Conservation (phyloP, 192 early-diverging fungal species). For the Funneliformis geosporum region DNA sequence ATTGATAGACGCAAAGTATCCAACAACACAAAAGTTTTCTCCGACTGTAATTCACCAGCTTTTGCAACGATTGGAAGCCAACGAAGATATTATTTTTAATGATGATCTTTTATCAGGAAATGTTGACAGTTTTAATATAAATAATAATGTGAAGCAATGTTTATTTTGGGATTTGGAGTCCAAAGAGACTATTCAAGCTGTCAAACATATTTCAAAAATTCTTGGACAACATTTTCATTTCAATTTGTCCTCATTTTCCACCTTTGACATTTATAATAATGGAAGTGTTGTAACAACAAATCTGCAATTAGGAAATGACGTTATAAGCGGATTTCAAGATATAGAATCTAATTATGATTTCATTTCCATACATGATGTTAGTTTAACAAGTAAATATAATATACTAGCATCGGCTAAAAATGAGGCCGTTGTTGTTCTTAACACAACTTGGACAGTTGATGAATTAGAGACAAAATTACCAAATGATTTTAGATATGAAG, state of each 20-base stretch:
- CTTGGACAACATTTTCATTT: conserved; percentile 42
- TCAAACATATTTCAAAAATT: conserved; percentile 49
- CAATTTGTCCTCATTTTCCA: conserved; percentile 46
- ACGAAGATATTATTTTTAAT: conserved; percentile 15
- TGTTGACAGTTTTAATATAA: conserved; percentile 15
- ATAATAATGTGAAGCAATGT: conserved; percentile 46
- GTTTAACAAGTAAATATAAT: conserved; percentile 61
- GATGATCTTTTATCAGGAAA: conserved; percentile 39
- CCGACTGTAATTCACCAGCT: conserved; percentile 39
- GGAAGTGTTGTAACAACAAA: conserved; percentile 61
- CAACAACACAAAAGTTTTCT: conserved; percentile 34
- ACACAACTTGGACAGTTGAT: conserved; percentile 66
- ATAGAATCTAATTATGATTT: conserved; percentile 55
- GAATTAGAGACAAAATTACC: conserved; percentile 71
- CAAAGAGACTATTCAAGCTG: conserved; percentile 52
- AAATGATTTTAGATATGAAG: conserved; percentile 57
- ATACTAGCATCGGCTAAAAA: conserved; percentile 52
- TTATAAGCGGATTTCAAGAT: conserved; percentile 36
- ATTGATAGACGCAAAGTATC: conserved; percentile 48
- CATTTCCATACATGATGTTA: conserved; percentile 64
- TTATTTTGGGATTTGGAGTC: conserved; percentile 63
- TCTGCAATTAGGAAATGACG: conserved; percentile 54
- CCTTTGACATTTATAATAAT: conserved; percentile 58
- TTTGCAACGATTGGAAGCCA: conserved; percentile 39
- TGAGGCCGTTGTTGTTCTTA: conserved; percentile 61